A percentile compares a stretch with the other conserved stretches of the same genome.
Evolutionary conservation across 2,329 filamentous ascomycete species (phyloP).

Genomic region (Arthrocladium fulminans): DNA sequence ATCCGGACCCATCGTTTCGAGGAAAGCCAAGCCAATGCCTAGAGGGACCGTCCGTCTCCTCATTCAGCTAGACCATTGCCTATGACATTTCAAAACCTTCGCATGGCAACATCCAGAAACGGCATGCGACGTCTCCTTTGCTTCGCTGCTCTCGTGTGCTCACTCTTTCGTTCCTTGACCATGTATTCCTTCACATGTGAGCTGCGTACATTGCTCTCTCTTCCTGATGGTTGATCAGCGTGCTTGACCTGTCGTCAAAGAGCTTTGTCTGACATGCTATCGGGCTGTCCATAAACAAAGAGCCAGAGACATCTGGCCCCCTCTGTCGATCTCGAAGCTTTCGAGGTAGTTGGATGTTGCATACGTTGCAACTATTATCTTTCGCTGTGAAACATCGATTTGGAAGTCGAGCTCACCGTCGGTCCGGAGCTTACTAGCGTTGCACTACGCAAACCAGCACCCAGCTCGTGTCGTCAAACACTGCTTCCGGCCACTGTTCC

Average conservation of each 20-base stretch:
- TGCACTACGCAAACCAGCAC: neutral
- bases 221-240: neutral
- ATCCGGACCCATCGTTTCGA: no score
- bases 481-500: no score
- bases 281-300: neutral
- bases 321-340: neutral
- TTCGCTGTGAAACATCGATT: neutral
- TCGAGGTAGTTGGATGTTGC: neutral
- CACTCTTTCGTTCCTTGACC: neutral
- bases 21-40: neutral
- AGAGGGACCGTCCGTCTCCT: neutral
- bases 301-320: neutral
- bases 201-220: neutral
- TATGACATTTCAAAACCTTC: neutral
- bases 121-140: neutral
- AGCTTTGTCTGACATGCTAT: neutral
- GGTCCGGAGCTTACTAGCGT: no score
- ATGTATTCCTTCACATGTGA: neutral
- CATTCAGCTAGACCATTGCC: neutral
- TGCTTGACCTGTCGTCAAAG: neutral
- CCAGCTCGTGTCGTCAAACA: no score
- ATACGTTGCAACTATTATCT: neutral
- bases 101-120: neutral
- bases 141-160: neutral
- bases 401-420: neutral